A percentile compares a stretch with the other conserved stretches of the same genome.
phyloP scores from a whole-genome alignment of 495 filamentous ascomycete species.

The Penicillium subrubescens region DNA sequence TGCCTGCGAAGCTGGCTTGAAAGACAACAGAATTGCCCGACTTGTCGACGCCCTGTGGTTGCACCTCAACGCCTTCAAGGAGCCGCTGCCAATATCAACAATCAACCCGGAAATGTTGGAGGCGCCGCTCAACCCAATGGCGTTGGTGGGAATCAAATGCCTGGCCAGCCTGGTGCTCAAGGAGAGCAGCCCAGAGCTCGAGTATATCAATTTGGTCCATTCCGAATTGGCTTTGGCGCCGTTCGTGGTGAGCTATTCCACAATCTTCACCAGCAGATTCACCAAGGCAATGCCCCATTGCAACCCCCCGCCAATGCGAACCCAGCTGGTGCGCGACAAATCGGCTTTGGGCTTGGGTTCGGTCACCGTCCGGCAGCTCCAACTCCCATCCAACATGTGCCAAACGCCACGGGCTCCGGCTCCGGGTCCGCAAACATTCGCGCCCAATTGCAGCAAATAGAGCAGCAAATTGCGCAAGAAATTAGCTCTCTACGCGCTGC shows the following conservation, averaged over 20 bases:
- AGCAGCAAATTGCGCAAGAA: conserved; percentile 68
- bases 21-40: conserved; percentile 95
- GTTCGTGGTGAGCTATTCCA: conserved; percentile 55
- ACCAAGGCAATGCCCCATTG: conserved; percentile 41
- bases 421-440: conserved; percentile 42
- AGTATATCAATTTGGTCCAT: conserved; percentile 57
- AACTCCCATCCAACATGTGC: conserved; percentile 16
- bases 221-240: conserved; percentile 60
- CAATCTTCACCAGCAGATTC: conserved; percentile 53
- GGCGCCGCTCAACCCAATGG: conserved; percentile 30
- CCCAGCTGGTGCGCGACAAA: conserved; percentile 38
- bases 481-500: conserved; percentile 55
- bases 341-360: conserved; percentile 49
- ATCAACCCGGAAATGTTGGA: conserved; percentile 29
- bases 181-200: conserved; percentile 45
- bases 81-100: conserved; percentile 28
- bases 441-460: conserved; percentile 61
- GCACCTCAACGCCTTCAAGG: conserved; percentile 33
- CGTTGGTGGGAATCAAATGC: conserved; percentile 29
- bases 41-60: conserved; percentile 80
- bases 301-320: conserved; percentile 38
- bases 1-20: conserved; percentile 98
- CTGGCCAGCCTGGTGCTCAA: conserved; percentile 32
- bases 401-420: conserved; percentile 18
- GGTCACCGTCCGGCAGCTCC: conserved; percentile 37